Percentiles rank a stretch among this genome's conserved stretches.
phyloP scores from a whole-genome alignment of 345 rosid species.

The Crucihimalaya himalaica region DNA sequence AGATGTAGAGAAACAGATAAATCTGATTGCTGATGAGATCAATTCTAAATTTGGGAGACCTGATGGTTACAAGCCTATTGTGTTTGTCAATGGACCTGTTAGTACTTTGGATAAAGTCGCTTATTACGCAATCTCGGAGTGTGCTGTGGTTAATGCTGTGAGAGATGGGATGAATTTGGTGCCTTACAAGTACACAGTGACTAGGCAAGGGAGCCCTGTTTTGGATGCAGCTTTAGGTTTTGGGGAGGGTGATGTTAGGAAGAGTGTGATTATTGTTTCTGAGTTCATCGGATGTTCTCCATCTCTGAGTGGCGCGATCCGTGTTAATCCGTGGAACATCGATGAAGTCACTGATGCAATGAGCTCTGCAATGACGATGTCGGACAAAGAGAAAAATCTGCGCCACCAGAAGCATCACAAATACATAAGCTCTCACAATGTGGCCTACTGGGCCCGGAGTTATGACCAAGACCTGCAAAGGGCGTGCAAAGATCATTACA shows the following conservation, averaged over 20 bases:
- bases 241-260: constrained; percentile 44
- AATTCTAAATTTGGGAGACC: constrained; percentile 55
- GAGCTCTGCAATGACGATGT: constrained; percentile 51
- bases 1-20: constrained; percentile 52
- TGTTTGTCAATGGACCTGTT: constrained; percentile 52
- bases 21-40: constrained; percentile 47
- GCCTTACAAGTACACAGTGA: constrained; percentile 75
- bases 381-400: constrained; percentile 56
- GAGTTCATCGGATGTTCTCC: constrained; percentile 94
- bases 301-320: constrained; percentile 81
- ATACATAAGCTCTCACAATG: constrained; percentile 81
- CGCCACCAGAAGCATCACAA: constrained; percentile 85
- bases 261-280: constrained; percentile 73
- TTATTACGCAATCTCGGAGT: constrained; percentile 68
- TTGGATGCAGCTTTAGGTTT: constrained; percentile 57
- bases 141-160: constrained; percentile 75
- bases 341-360: constrained; percentile 66
- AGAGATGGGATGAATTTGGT: constrained; percentile 94
- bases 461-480: constrained; percentile 73
- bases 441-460: constrained; percentile 78
- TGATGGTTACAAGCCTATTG: constrained; percentile 70
- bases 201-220: constrained; percentile 69
- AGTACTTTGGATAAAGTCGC: constrained; percentile 68
- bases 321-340: constrained; percentile 86
- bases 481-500: constrained; percentile 70